Evolutionary conservation across 2,329 filamentous ascomycete genomes (phyloP).

Genomic region (Colletotrichum neosansevieriae): DNA sequence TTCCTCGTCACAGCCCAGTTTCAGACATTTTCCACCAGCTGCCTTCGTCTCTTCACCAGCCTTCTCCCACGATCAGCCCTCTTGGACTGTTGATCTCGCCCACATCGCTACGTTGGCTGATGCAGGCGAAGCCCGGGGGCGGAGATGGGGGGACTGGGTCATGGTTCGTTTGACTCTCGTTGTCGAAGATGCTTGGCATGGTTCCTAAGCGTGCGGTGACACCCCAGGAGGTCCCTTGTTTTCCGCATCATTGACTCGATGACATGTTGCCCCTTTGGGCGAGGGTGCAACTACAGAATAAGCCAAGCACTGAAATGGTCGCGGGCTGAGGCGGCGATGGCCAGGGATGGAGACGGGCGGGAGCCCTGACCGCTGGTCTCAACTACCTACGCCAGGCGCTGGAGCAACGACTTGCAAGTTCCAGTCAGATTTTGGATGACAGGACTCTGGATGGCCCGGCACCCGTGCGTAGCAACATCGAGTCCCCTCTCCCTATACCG

Average conservation of each 20-base stretch:
- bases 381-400: slow-evolving; percentile 18
- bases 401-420: slow-evolving; percentile 11
- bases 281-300: neutral
- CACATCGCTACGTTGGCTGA: slow-evolving; percentile 4
- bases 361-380: slow-evolving; percentile 34
- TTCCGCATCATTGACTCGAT: slow-evolving; percentile 15
- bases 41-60: neutral
- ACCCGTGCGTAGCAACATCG: slow-evolving; percentile 17
- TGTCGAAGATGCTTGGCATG: slow-evolving; percentile 15
- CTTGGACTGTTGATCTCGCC: slow-evolving; percentile 17
- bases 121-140: slow-evolving; percentile 6
- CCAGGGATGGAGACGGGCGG: slow-evolving; percentile 32
- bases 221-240: slow-evolving; percentile 24
- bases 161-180: slow-evolving; percentile 2
- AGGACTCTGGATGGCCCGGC: slow-evolving; percentile 19
- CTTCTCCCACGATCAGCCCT: slow-evolving; percentile 29
- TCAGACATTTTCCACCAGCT: slow-evolving; percentile 27
- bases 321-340: slow-evolving; percentile 21
- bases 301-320: slow-evolving; percentile 3
- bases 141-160: slow-evolving; percentile 6
- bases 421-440: slow-evolving; percentile 34
- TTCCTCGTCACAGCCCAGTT: slow-evolving; percentile 38
- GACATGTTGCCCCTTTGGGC: slow-evolving; percentile 1
- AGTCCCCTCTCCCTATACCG: slow-evolving; percentile 9
- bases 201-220: slow-evolving; percentile 31